phyloP scores from a whole-genome alignment of 1,284 basidiomycete species.

The Bondarzewia mesenterica region DNA sequence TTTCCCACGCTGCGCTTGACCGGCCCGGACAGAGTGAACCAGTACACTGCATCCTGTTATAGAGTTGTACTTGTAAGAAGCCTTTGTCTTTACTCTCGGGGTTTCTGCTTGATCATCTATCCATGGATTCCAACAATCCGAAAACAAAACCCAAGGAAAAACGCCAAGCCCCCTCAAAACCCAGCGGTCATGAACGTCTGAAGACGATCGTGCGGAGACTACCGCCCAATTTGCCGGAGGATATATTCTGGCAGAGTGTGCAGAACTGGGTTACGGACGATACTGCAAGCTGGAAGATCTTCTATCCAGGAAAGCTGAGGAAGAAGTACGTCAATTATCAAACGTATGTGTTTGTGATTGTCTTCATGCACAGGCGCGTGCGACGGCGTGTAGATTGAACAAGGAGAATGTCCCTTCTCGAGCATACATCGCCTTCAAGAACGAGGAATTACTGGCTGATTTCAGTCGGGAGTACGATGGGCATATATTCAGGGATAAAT shows the following conservation, averaged over 20 bases:
- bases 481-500: conserved; percentile 86
- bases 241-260: conserved; percentile 90
- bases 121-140: background rate
- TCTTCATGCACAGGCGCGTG: background rate
- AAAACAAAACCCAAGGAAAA: background rate
- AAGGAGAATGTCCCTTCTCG: conserved; percentile 81
- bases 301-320: conserved; percentile 60
- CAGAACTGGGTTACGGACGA: conserved; percentile 77
- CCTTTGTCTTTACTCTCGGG: too few relatives aligned
- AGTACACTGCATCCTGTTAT: too few relatives aligned
- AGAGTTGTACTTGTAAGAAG: background rate
- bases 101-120: too few relatives aligned
- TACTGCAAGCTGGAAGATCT: conserved; percentile 60
- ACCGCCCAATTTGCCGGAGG: conserved; percentile 88
- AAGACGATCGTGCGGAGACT: conserved; percentile 87
- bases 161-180: background rate
- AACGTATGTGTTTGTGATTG: background rate
- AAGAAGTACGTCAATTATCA: conserved; percentile 72
- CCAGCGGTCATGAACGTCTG: conserved; percentile 43
- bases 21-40: too few relatives aligned
- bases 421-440: conserved; percentile 89
- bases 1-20: too few relatives aligned
- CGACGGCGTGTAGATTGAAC: too few relatives aligned
- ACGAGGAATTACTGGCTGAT: conserved; percentile 56
- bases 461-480: conserved; percentile 90